phyloP scores from a whole-genome alignment of 148 eudicot species.

The Persicaria tinctoria region DNA sequence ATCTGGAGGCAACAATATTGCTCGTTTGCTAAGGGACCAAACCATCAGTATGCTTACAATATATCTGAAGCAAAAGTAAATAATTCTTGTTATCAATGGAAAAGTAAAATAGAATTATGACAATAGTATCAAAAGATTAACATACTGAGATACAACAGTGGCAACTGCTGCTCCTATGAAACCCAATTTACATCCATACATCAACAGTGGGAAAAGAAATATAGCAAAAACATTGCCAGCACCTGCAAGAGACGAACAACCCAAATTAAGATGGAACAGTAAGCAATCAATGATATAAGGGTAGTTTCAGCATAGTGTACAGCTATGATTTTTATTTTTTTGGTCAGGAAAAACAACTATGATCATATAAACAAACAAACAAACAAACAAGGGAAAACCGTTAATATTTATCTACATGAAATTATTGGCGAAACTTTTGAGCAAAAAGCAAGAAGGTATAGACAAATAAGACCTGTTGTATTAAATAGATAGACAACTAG shows the following conservation, averaged over 20 bases:
- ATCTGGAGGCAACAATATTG: slow-evolving; percentile 67
- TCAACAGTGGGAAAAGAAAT: slow-evolving; percentile 67
- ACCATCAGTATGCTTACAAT: slow-evolving; percentile 63
- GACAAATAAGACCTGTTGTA: not conserved
- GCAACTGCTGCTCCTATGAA: slow-evolving; percentile 87
- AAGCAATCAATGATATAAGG: not conserved
- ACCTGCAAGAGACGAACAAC: slow-evolving; percentile 41
- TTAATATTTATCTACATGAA: not conserved
- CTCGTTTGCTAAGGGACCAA: slow-evolving; percentile 63
- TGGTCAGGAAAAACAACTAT: not conserved
- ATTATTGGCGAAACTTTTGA: not conserved
- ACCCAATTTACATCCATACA: slow-evolving; percentile 63
- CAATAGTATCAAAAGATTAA: slow-evolving; percentile 13
- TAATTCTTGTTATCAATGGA: slow-evolving; percentile 9
- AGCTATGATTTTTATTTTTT: not conserved
- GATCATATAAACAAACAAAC: not conserved
- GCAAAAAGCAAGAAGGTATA: not conserved
- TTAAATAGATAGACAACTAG: not conserved
- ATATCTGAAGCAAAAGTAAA: slow-evolving; percentile 38
- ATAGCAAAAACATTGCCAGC: slow-evolving; percentile 69
- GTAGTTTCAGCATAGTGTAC: not conserved
- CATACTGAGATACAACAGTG: slow-evolving; percentile 89
- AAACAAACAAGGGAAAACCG: not conserved
- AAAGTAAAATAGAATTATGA: not conserved
- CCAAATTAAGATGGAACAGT: not conserved